Evolutionary conservation across 2,329 filamentous ascomycete species (phyloP).

Genomic region (Lachnellula arida): DNA sequence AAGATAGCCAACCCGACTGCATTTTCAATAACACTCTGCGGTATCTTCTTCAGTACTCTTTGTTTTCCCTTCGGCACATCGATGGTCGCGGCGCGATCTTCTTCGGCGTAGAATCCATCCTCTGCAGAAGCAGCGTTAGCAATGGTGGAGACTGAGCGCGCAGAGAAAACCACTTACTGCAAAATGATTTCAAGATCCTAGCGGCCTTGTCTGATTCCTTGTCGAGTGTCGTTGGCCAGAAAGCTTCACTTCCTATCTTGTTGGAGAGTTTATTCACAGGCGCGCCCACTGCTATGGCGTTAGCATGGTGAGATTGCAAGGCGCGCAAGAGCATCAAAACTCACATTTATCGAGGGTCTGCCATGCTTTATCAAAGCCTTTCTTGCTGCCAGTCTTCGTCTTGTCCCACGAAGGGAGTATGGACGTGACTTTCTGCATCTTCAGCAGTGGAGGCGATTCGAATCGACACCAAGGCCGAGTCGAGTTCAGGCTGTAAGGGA

Average conservation of each 20-base stretch:
- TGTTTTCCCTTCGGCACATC: constrained; percentile 48
- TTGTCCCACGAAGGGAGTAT: constrained; percentile 45
- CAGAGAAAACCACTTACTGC: constrained; percentile 55
- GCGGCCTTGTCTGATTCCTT: constrained; percentile 90
- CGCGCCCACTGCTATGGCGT: constrained; percentile 44
- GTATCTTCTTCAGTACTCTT: constrained; percentile 72
- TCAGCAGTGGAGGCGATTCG: constrained; percentile 1
- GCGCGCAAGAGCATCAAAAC: not conserved
- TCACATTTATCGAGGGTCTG: constrained; percentile 56
- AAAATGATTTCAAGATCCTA: constrained; percentile 84
- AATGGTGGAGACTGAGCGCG: not conserved
- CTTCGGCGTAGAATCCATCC: constrained; percentile 64
- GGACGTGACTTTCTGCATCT: constrained; percentile 32
- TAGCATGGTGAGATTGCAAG: constrained; percentile 22
- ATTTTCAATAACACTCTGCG: constrained; percentile 77
- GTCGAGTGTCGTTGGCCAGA: constrained; percentile 82
- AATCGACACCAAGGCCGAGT: constrained; percentile 2
- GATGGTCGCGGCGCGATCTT: constrained; percentile 33
- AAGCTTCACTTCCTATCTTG: constrained; percentile 74
- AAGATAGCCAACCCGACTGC: constrained; percentile 90
- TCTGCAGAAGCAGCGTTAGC: constrained; percentile 35
- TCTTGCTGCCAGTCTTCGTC: constrained; percentile 52
- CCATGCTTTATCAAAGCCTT: constrained; percentile 72
- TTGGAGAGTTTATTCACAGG: constrained; percentile 80
- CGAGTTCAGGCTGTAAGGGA: constrained; percentile 17